Evolutionary conservation across 2,329 filamentous ascomycete species (phyloP).

Genomic region (Microcyclosporella mali): DNA sequence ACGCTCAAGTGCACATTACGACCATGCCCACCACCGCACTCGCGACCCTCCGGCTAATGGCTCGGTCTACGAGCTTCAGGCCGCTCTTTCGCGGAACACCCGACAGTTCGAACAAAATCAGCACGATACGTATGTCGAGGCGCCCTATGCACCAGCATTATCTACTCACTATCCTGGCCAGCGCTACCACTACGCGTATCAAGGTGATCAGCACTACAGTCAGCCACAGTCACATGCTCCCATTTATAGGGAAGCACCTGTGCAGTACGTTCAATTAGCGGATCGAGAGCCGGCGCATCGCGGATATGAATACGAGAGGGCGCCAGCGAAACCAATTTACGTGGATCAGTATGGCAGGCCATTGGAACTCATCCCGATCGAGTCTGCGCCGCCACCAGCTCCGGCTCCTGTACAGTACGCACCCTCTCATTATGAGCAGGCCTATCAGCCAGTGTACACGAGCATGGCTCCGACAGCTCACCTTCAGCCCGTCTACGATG

Average conservation of each 20-base stretch:
- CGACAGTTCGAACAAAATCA: slow-evolving; percentile 21
- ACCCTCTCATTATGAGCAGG: slow-evolving; percentile 18
- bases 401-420: slow-evolving; percentile 26
- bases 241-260: slow-evolving; percentile 12
- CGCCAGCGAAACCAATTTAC: slow-evolving; percentile 24
- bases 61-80: slow-evolving; percentile 11
- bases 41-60: slow-evolving; percentile 3
- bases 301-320: slow-evolving; percentile 19
- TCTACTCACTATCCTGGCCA: slow-evolving; percentile 12
- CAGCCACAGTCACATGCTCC: slow-evolving; percentile 11
- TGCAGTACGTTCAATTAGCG: slow-evolving; percentile 22
- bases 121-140: slow-evolving; percentile 14
- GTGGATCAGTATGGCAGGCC: slow-evolving; percentile 30
- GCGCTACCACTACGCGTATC: slow-evolving; percentile 22
- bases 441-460: slow-evolving; percentile 16
- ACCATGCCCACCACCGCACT: slow-evolving; percentile 4
- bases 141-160: slow-evolving; percentile 8
- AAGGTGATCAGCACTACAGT: slow-evolving; percentile 18
- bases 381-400: slow-evolving; percentile 23
- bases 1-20: slow-evolving; percentile 15
- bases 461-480: slow-evolving; percentile 8
- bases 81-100: slow-evolving; percentile 14
- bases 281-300: slow-evolving; percentile 13
- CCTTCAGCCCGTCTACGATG: slow-evolving; percentile 13
- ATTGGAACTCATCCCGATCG: slow-evolving; percentile 25